These are phyloP conservation scores for Saccharomycopsis hybrid DNA, from an alignment of 1,139 yeast genomes.

Conservation along the genomic window DNA sequence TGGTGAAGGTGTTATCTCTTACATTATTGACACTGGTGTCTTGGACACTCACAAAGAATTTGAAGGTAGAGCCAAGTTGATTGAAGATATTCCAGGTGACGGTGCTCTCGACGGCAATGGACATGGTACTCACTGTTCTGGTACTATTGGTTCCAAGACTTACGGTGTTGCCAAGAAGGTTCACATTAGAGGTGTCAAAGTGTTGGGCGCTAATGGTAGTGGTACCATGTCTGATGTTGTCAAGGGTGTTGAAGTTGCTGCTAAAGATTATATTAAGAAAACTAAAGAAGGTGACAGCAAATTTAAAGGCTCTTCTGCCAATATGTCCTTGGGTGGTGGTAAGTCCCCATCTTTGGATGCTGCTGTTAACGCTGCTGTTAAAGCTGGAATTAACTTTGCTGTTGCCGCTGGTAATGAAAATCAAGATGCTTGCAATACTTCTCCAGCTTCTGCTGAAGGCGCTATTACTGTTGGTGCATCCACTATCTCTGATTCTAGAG, in stretches of 20 bases:
- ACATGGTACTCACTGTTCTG: slow-evolving; percentile 84
- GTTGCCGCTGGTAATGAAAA: slow-evolving; percentile 89
- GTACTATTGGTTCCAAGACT: slow-evolving; percentile 67
- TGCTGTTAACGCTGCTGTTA: slow-evolving; percentile 80
- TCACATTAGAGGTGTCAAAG: slow-evolving; percentile 70
- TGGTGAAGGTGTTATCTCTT: slow-evolving; percentile 90
- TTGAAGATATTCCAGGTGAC: slow-evolving; percentile 79
- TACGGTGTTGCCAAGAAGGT: slow-evolving; percentile 81
- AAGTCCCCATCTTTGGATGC: slow-evolving; percentile 73
- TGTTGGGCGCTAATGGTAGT: slow-evolving; percentile 68
- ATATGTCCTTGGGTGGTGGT: slow-evolving; percentile 89
- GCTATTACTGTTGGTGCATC: slow-evolving; percentile 84
- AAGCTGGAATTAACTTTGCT: slow-evolving; percentile 75
- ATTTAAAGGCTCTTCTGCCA: slow-evolving; percentile 72
- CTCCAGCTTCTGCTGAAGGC: slow-evolving; percentile 73
- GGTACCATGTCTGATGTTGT: slow-evolving; percentile 78
- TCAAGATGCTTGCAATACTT: slow-evolving; percentile 77
- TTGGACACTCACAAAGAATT: slow-evolving; percentile 76
- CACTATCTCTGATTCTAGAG: slow-evolving; percentile 66
- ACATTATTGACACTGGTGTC: slow-evolving; percentile 88
- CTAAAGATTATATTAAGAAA: slow-evolving; percentile 53
- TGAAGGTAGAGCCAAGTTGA: slow-evolving; percentile 92
- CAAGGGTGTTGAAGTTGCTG: slow-evolving; percentile 76
- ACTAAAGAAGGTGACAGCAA: slow-evolving; percentile 36
- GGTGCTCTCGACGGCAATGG: slow-evolving; percentile 87